These are phyloP conservation scores for Leishmania gerbilli DNA, from an alignment of 208 protist genomes.

Conservation along the genomic window DNA sequence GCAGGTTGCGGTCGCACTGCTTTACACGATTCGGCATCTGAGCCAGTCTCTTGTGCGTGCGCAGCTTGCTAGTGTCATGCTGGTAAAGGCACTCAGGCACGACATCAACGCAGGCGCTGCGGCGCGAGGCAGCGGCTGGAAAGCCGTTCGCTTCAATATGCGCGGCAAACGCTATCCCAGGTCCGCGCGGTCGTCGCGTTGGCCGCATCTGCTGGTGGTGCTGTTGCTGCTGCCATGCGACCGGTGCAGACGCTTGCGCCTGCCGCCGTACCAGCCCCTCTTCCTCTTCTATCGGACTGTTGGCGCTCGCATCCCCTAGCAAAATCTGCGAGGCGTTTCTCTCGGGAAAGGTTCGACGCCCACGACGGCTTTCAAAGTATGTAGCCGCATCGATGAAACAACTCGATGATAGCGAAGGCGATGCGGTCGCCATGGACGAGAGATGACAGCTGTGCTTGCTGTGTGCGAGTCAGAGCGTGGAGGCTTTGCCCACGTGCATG, in stretches of 20 bases:
- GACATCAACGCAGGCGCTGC: slow-evolving; percentile 17
- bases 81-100: slow-evolving; percentile 18
- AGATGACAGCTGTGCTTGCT: not conserved
- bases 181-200: slow-evolving; percentile 33
- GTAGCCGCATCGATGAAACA: not conserved
- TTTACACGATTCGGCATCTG: slow-evolving; percentile 16
- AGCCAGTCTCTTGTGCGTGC: slow-evolving; percentile 23
- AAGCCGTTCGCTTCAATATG: slow-evolving; percentile 51
- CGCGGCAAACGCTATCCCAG: slow-evolving; percentile 38
- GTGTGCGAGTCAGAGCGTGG: not conserved
- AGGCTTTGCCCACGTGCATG: not conserved
- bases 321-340: slow-evolving; percentile 13
- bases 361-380: slow-evolving; percentile 8
- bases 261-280: not conserved
- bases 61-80: slow-evolving; percentile 12
- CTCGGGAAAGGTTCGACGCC: slow-evolving; percentile 8
- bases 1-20: slow-evolving; percentile 21
- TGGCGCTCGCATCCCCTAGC: slow-evolving; percentile 4
- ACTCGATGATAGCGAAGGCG: not conserved
- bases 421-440: not conserved
- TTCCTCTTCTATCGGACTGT: not conserved
- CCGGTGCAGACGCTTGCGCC: not conserved
- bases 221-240: not conserved
- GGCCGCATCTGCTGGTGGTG: not conserved
- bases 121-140: slow-evolving; percentile 22